Evolutionary conservation across 768 basidiomycete species (phyloP), one percentile per base, ranked within the genome.

Genomic region (Mycena galericulata): DNA sequence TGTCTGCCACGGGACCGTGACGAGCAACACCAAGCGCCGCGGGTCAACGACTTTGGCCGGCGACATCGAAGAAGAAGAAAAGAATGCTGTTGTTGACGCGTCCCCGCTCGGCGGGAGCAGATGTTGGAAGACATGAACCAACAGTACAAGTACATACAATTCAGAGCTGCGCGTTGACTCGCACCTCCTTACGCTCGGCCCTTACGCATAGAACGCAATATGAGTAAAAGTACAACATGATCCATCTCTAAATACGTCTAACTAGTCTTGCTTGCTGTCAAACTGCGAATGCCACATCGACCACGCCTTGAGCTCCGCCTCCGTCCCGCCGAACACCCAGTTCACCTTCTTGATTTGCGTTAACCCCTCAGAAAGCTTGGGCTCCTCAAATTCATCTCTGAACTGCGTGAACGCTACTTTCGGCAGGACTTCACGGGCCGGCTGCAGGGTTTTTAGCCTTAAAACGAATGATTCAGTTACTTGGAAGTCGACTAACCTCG

Each of bases 231-330:
- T n/a, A n/a, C n/a, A n/a, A n/a, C n/a, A n/a, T n/a, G n/a, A n/a
- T n/a, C n/a, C n/a, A n/a, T n/a, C n/a, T n/a, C 12, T 17, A 51
- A 45, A 43, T 20, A 32, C 12, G n/a, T 2, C 15, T 22, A 34
- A 5, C n/a, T 34, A 32, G 5, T 34, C 11, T 34, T 10, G 18
- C 40, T 46, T 67, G 78, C 90, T 90, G 36, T 91, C 90, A 70
- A 94, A 85, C 74, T 94, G 92, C 73, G 34, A 36, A 6, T 95
- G 83, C 94, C 95, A 96, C 89, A 92, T 92, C 55, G 85, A 86
- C 96, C 96, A 98, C 62, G 84, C 80, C 62, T 74, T 83, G 62
- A 81, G 84, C 72, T 95, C 92, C 68, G 92, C 92, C 54, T 90
- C 90, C 10, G 82, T 84, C 1, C 96, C 96, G 53, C 91, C 85